Evolutionary conservation across 2,329 filamentous ascomycete species (phyloP), one percentile per base, ranked within the genome.

Genomic region (Apiospora hydei): DNA sequence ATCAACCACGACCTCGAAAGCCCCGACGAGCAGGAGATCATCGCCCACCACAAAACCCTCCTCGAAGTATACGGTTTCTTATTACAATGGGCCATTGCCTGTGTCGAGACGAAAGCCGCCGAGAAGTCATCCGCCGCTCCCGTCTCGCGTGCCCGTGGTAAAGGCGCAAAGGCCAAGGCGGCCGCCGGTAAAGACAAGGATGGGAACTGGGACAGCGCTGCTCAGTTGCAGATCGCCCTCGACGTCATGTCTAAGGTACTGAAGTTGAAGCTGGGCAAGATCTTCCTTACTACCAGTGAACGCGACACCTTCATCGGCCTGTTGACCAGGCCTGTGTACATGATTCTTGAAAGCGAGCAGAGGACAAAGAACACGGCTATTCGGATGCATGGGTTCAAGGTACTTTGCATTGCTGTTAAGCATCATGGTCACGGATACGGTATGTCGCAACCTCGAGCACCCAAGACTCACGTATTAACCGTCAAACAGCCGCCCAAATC

Each of bases 401-500:
- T 98, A 26, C 86, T 99, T 10, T 99, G 96, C 80, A 94, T 98
- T 77, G 95, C 97, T 47, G 91, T 99, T 73, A 99, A 99, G 84
- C 95, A 98, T 80, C 96, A 99, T 80, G 96, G 96, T 1, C 96
- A 99, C 82, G 96, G 93, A 76, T 98, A 98, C 81, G 95, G 94
- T 96, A 87, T 75, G 87, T 80, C 38, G 24, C 1, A 24, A 16
- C n/a, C 24, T 47, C 8, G 38, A 68, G 24, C 13, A 64, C 38
- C 18, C 57, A 14, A 41, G 21, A 21, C 57, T 64, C 34, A 41
- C 13, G 10, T 21, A 74, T 80, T 83, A 71, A 85, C 57, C 74
- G 67, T 34, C 7, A 34, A 53, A 11, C 77, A 97, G 94, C 94
- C 69, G 96, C 96, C 1, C 96, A 99, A 87, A 98, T 97, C 67